phyloP scores from a whole-genome alignment of 1,284 basidiomycete species.

The Vanrija sp. region DNA sequence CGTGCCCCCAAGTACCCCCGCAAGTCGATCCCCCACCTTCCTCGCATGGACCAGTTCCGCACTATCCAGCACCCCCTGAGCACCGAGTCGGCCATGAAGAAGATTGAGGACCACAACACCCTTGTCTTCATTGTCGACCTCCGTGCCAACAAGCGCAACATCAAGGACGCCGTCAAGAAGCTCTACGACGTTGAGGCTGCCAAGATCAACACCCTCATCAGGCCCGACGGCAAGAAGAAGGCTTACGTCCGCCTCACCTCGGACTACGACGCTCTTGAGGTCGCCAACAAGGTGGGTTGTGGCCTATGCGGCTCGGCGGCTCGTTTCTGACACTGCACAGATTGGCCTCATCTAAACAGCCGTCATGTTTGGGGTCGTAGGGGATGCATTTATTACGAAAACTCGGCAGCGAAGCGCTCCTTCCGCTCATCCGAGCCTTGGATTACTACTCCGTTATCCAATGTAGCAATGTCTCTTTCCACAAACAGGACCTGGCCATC shows the following conservation, averaged over 20 bases:
- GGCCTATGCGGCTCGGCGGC: not conserved
- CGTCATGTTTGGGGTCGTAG: conserved; percentile 11
- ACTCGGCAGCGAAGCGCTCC: not conserved
- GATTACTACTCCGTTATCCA: conserved; percentile 13
- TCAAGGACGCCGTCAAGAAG: conserved; percentile 99
- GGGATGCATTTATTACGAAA: conserved; percentile 21
- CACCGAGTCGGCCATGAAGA: conserved; percentile 63
- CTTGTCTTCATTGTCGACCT: conserved; percentile 97
- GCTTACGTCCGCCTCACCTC: conserved; percentile 92
- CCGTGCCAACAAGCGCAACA: conserved; percentile 95
- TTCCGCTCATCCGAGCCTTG: not conserved
- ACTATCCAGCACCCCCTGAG: conserved; percentile 74
- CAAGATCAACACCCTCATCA: conserved; percentile 97
- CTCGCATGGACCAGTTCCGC: conserved; percentile 95
- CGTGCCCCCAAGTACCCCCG: conserved; percentile 89
- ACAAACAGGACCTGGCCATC: conserved; percentile 39
- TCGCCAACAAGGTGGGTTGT: conserved; percentile 91
- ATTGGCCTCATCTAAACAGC: conserved; percentile 51
- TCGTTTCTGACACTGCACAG: conserved; percentile 18
- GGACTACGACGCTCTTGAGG: conserved; percentile 95
- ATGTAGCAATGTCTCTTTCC: conserved; percentile 36
- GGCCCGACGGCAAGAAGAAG: conserved; percentile 99
- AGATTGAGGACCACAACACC: conserved; percentile 99
- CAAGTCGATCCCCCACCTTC: conserved; percentile 89
- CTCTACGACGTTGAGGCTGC: conserved; percentile 94